phyloP scores from a whole-genome alignment of 768 basidiomycete species.

The Mycena maculata region DNA sequence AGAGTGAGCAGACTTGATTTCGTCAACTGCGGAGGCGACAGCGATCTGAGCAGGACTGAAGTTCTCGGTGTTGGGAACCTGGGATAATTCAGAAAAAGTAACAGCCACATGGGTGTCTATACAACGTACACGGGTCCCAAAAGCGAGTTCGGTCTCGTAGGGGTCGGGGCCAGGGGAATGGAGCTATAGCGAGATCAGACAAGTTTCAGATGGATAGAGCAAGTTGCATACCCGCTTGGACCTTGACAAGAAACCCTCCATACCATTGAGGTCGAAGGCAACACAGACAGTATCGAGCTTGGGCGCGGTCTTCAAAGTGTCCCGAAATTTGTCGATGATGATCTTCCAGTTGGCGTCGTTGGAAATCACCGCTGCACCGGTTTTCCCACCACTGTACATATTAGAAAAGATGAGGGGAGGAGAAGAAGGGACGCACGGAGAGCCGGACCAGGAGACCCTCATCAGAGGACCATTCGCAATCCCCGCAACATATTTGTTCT shows the following conservation, averaged over 20 bases:
- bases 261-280: not conserved
- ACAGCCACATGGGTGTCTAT: too few relatives aligned
- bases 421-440: not conserved
- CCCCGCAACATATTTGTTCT: not conserved
- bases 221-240: constrained; percentile 2
- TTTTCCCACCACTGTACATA: not conserved
- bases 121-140: not conserved
- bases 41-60: not conserved
- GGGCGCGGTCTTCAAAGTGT: not conserved
- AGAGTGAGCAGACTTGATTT: constrained; percentile 16
- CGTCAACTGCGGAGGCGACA: not conserved
- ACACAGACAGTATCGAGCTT: constrained; percentile 12
- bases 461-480: constrained; percentile 1
- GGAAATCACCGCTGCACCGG: not conserved
- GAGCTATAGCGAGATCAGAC: not conserved
- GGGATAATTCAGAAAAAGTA: not conserved
- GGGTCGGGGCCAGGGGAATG: not conserved
- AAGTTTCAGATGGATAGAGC: not conserved
- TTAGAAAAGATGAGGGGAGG: not conserved
- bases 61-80: constrained; percentile 11
- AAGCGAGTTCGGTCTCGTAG: not conserved
- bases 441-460: not conserved
- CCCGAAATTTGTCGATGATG: not conserved
- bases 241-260: constrained; percentile 9
- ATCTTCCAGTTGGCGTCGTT: constrained; percentile 1